Conservation (phyloP, 176 grass and related monocot genomes). For the Zoysia pacifica region DNA sequence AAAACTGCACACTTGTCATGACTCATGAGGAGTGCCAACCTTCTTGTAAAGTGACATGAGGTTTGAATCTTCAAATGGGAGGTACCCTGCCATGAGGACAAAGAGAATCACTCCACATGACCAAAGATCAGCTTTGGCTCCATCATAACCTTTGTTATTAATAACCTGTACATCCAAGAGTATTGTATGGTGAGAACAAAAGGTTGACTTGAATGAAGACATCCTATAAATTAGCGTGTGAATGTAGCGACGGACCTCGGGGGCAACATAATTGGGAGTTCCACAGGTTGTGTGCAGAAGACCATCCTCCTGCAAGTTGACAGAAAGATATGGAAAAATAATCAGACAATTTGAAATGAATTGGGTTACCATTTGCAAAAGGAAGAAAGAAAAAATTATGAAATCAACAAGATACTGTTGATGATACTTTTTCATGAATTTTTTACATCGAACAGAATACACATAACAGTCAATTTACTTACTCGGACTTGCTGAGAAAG, state of each 20-base stretch:
- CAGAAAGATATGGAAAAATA: slow-evolving; percentile 34
- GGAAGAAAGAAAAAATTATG: background rate
- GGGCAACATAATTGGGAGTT: slow-evolving; percentile 99
- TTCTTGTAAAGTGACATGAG: slow-evolving; percentile 94
- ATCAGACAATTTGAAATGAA: slow-evolving; percentile 5
- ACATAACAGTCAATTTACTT: slow-evolving; percentile 33
- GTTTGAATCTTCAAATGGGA: slow-evolving; percentile 93
- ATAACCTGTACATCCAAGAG: slow-evolving; percentile 62
- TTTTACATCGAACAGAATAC: background rate
- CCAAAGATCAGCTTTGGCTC: slow-evolving; percentile 93
- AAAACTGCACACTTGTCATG: background rate
- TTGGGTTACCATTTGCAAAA: background rate
- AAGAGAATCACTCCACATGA: slow-evolving; percentile 99
- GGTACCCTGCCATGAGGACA: slow-evolving; percentile 92
- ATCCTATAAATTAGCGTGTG: slow-evolving; percentile 22
- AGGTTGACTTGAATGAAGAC: slow-evolving; percentile 18
- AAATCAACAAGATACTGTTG: background rate
- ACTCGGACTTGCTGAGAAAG: slow-evolving; percentile 91
- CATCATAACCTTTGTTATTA: slow-evolving; percentile 96
- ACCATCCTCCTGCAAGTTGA: slow-evolving; percentile 77
- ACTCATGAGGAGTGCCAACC: slow-evolving; percentile 45
- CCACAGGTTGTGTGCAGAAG: slow-evolving; percentile 90
- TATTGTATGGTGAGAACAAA: slow-evolving; percentile 46
- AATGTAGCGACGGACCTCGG: slow-evolving; percentile 52
- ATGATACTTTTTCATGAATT: background rate